These are phyloP conservation scores for Gleditsia sinensis DNA, from an alignment of 306 rosid species.

Conservation along the genomic window DNA sequence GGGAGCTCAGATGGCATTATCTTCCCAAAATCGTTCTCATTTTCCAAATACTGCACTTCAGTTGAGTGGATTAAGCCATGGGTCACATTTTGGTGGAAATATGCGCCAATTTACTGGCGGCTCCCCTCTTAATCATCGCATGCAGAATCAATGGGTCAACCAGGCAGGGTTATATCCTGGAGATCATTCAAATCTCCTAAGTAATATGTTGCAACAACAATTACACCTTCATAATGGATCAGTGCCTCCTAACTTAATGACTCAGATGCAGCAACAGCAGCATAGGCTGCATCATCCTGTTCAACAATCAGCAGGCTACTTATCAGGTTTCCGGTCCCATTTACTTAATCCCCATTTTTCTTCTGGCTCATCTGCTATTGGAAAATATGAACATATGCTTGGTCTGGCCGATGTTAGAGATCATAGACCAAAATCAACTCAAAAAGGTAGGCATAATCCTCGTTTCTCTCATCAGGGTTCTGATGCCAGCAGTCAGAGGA, in stretches of 20 bases:
- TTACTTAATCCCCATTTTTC: slow-evolving; percentile 46
- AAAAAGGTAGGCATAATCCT: slow-evolving; percentile 47
- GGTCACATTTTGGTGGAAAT: slow-evolving; percentile 49
- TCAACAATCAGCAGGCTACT: slow-evolving; percentile 52
- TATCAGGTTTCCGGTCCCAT: slow-evolving; percentile 51
- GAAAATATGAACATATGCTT: slow-evolving; percentile 44
- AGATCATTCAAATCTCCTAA: slow-evolving; percentile 60
- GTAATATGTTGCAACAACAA: slow-evolving; percentile 82
- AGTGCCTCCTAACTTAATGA: slow-evolving; percentile 45
- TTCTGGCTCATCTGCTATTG: slow-evolving; percentile 35
- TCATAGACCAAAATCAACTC: slow-evolving; percentile 51
- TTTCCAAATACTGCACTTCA: slow-evolving; percentile 50
- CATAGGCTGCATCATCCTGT: slow-evolving; percentile 51
- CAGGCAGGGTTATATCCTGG: slow-evolving; percentile 55
- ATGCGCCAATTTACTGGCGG: slow-evolving; percentile 48
- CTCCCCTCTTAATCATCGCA: slow-evolving; percentile 50
- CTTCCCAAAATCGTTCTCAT: slow-evolving; percentile 54
- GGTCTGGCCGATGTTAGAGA: slow-evolving; percentile 49
- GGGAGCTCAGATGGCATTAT: slow-evolving; percentile 50
- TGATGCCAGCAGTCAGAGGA: slow-evolving; percentile 56
- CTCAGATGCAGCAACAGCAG: slow-evolving; percentile 53
- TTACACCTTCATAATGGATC: slow-evolving; percentile 63
- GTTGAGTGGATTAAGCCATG: slow-evolving; percentile 51
- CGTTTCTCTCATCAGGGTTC: slow-evolving; percentile 51
- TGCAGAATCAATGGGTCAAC: slow-evolving; percentile 49